These are phyloP conservation scores for Pseudogymnoascus sp. DNA, from an alignment of 2,329 filamentous ascomycete genomes.

Conservation along the genomic window DNA sequence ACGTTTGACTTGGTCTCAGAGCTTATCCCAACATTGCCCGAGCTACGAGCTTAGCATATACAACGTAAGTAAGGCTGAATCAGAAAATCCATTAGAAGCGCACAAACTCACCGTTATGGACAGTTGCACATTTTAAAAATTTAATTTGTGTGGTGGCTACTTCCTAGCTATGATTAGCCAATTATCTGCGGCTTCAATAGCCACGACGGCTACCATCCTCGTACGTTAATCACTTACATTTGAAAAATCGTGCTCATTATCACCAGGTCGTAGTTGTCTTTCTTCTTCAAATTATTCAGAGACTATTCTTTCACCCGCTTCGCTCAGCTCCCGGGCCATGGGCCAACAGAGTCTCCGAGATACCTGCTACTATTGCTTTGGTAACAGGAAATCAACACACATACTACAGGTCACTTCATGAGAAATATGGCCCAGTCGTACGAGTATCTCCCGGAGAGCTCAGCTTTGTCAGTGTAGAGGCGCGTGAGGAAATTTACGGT, in stretches of 20 bases:
- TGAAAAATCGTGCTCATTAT: not conserved
- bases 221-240: not conserved
- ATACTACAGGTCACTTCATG: slow-evolving; percentile 16
- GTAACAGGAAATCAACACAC: not conserved
- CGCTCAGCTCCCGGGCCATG: not conserved
- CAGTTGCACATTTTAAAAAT: not conserved
- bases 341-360: not conserved
- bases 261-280: not conserved
- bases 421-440: slow-evolving; percentile 27
- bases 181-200: not conserved
- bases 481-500: slow-evolving; percentile 25
- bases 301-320: not conserved
- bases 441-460: slow-evolving; percentile 29
- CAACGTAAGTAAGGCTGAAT: too few relatives aligned
- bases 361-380: not conserved
- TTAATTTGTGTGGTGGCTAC: not conserved
- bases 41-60: not conserved
- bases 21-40: not conserved
- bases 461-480: slow-evolving; percentile 26
- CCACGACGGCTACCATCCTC: not conserved
- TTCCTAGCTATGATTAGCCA: not conserved
- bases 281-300: not conserved
- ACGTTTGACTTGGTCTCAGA: not conserved
- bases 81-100: not conserved
- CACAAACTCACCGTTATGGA: not conserved